Evolutionary conservation across 129 eudicot genomes (phyloP).

Genomic region (Lactuca saligna): DNA sequence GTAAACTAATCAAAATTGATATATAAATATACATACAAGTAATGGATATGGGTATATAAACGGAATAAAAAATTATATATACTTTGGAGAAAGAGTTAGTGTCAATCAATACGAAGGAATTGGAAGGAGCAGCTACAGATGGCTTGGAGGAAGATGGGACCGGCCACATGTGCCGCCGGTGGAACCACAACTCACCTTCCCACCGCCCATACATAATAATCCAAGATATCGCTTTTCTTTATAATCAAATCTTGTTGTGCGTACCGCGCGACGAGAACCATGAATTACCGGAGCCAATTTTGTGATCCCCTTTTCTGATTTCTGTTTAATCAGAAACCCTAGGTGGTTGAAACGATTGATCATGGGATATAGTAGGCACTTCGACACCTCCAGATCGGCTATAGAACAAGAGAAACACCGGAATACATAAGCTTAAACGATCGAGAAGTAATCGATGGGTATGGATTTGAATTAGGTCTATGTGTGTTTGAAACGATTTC

Average conservation of each 20-base stretch:
- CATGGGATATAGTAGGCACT: constrained; percentile 6
- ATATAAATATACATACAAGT: background rate
- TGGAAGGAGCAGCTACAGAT: constrained; percentile 29
- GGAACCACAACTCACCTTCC: constrained; percentile 44
- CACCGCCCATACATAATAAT: constrained; percentile 40
- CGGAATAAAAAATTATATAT: constrained; percentile 1
- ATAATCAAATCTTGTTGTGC: constrained; percentile 16
- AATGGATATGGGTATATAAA: background rate
- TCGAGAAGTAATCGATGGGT: constrained; percentile 6
- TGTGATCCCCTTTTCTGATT: constrained; percentile 35
- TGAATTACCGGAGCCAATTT: constrained; percentile 22
- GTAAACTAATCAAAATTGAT: background rate
- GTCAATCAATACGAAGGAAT: constrained; percentile 26
- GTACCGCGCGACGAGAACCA: constrained; percentile 21
- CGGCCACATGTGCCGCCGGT: constrained; percentile 66
- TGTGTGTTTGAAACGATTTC: constrained; percentile 13
- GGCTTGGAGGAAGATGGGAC: constrained; percentile 47
- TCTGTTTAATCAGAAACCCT: constrained; percentile 33
- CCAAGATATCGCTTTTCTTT: constrained; percentile 8
- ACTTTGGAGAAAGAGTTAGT: constrained; percentile 43
- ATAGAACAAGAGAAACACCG: constrained; percentile 15
- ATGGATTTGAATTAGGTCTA: constrained; percentile 38
- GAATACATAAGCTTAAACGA: background rate
- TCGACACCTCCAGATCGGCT: constrained; percentile 35
- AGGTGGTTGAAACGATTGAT: constrained; percentile 28